Conservation (phyloP, 129 eudicot genomes). For the Flaveria robusta region DNA sequence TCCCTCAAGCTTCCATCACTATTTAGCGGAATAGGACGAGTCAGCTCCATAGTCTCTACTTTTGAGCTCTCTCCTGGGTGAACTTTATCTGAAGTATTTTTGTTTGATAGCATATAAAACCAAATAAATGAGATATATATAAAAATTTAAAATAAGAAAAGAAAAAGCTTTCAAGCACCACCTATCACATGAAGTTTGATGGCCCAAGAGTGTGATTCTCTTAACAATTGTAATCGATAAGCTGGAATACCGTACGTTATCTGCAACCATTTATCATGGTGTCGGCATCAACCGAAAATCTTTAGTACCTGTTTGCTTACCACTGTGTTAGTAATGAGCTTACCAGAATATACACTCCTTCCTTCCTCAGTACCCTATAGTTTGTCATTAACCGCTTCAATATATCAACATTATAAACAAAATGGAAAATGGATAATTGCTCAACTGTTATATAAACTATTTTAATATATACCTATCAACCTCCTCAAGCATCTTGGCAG, state of each 20-base stretch:
- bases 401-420: conserved; percentile 56
- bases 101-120: conserved; percentile 3
- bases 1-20: conserved; percentile 52
- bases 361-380: conserved; percentile 95
- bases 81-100: conserved; percentile 49
- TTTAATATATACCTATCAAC: conserved; percentile 59
- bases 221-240: conserved; percentile 66
- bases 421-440: conserved; percentile 38
- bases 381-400: conserved; percentile 89
- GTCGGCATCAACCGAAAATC: conserved; percentile 25
- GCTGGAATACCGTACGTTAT: conserved; percentile 84
- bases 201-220: conserved; percentile 63
- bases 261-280: conserved; percentile 43
- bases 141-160: background rate
- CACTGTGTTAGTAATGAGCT: conserved; percentile 27
- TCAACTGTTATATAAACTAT: conserved; percentile 14
- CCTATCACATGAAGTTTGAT: conserved; percentile 91
- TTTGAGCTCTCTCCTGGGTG: conserved; percentile 46
- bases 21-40: conserved; percentile 60
- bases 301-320: conserved; percentile 24
- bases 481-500: conserved; percentile 87
- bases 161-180: conserved; percentile 22
- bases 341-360: conserved; percentile 93
- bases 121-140: background rate
- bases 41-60: conserved; percentile 49